Evolutionary conservation across 2,329 filamentous ascomycete genomes (phyloP).

Genomic region (Fusarium sp.): DNA sequence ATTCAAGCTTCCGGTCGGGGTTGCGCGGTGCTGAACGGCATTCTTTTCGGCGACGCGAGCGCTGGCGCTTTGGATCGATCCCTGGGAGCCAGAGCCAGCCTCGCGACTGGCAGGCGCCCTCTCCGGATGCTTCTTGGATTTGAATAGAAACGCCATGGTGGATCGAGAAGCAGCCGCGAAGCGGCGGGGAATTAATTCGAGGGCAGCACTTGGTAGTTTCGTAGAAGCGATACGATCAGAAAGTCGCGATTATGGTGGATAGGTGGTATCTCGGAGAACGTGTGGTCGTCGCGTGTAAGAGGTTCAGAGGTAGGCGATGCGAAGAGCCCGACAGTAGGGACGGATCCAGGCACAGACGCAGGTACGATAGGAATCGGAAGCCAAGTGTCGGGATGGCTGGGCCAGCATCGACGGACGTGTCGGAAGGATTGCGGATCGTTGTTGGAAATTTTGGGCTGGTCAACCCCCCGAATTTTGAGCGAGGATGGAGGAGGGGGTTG

Average conservation of each 20-base stretch:
- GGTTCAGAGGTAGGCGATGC: slow-evolving; percentile 32
- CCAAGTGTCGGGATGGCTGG: slow-evolving; percentile 63
- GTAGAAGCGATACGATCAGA: slow-evolving; percentile 19
- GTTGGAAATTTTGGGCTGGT: slow-evolving; percentile 46
- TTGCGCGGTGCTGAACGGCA: slow-evolving; percentile 70
- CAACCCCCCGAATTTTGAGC: slow-evolving; percentile 56
- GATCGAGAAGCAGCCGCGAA: slow-evolving; percentile 57
- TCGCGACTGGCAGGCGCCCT: slow-evolving; percentile 71
- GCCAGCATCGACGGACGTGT: slow-evolving; percentile 56
- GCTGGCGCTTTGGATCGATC: slow-evolving; percentile 65
- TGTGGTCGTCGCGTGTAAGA: slow-evolving; percentile 44
- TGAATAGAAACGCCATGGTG: slow-evolving; percentile 86
- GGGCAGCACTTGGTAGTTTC: slow-evolving; percentile 36
- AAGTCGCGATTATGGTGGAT: slow-evolving; percentile 13
- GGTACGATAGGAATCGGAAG: slow-evolving; percentile 52
- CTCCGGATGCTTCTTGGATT: slow-evolving; percentile 84
- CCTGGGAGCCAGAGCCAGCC: slow-evolving; percentile 62
- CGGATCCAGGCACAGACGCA: slow-evolving; percentile 48
- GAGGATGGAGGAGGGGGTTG: slow-evolving; percentile 42
- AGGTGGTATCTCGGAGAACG: slow-evolving; percentile 5
- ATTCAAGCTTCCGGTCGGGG: slow-evolving; percentile 84
- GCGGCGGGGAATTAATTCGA: slow-evolving; percentile 49
- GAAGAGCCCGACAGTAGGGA: slow-evolving; percentile 33
- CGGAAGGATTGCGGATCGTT: slow-evolving; percentile 48
- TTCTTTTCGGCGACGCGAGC: slow-evolving; percentile 68